Evolutionary conservation across 2,329 filamentous ascomycete genomes (phyloP).

Genomic region (Aureobasidium uvarum): DNA sequence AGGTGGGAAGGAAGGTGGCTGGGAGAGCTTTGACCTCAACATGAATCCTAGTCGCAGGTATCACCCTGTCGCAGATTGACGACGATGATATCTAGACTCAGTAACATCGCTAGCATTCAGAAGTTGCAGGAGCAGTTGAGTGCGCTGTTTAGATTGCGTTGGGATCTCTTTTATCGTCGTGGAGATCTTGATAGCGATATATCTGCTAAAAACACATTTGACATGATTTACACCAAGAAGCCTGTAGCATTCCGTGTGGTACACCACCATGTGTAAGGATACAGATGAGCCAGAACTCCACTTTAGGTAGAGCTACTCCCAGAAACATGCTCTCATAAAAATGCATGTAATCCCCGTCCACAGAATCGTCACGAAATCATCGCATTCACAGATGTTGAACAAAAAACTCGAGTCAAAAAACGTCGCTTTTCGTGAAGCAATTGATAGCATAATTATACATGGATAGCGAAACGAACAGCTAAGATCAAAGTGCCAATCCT

Average conservation of each 20-base stretch:
- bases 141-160: not conserved
- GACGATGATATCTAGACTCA: not conserved
- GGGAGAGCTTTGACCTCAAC: not conserved
- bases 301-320: too few relatives aligned
- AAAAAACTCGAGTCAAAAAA: not conserved
- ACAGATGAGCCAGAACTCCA: too few relatives aligned
- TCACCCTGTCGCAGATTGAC: not conserved
- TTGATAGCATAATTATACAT: constrained; percentile 20
- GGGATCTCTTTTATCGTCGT: too few relatives aligned
- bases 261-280: too few relatives aligned
- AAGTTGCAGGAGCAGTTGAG: not conserved
- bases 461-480: not conserved
- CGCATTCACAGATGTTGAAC: not conserved
- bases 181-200: too few relatives aligned
- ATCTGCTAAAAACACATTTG: too few relatives aligned
- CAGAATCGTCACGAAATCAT: not conserved
- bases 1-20: not conserved
- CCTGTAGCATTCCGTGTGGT: too few relatives aligned
- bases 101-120: too few relatives aligned
- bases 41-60: not conserved
- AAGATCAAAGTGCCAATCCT: not conserved
- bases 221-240: too few relatives aligned
- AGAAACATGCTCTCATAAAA: not conserved
- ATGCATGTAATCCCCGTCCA: not conserved
- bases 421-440: constrained; percentile 6